Evolutionary conservation across 768 basidiomycete species (phyloP), one percentile per base, ranked within the genome.

Genomic region (Coprinopsis strossmayeri): DNA sequence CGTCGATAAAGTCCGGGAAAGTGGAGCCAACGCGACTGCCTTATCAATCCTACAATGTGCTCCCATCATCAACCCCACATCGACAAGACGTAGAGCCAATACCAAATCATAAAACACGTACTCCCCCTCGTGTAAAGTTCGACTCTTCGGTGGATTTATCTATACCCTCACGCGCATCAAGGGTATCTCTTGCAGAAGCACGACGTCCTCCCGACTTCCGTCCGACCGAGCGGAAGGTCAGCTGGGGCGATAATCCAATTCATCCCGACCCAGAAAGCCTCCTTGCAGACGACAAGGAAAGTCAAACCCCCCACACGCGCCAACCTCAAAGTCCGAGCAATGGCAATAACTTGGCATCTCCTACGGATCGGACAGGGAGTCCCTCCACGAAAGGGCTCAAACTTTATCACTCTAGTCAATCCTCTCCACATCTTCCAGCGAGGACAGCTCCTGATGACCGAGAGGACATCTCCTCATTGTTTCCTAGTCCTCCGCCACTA

Each of bases 401-500:
- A 28, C 27, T 45, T 11, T 45, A 45, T 32, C 43, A 45, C 28
- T 27, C 43, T 5, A 45, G 43, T 20, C 43, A 45, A 18, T 51
- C 50, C 9, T 46, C 55, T 12, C 55, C 55, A 23, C 55, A 56
- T 47, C 49, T 56, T 26, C 52, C 44, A 32, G 40, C 52, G 23
- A 45, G 30, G 12, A 17, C 17, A n/a, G 24, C 5, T 2, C 49
- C n/a, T 5, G 34, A 5, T 17, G 23, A 37, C 20, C 17, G 37
- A 30, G 5, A 46, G 9, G 50, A 56, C 35, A 49, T 51, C 27
- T 51, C 62, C 24, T 64, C 69, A 15, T 60, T 67, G 26, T 73
- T 73, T 53, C 71, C 71, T 2, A 26, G 53, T 26, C 67, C 71
- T 34, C 69, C 73, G 17, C 68, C 71, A 24, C 60, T 71, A 18